A percentile compares a stretch with the other conserved stretches of the same genome.
phyloP scores from a whole-genome alignment of 495 filamentous ascomycete genomes.

The Cercophora newfieldiana region DNA sequence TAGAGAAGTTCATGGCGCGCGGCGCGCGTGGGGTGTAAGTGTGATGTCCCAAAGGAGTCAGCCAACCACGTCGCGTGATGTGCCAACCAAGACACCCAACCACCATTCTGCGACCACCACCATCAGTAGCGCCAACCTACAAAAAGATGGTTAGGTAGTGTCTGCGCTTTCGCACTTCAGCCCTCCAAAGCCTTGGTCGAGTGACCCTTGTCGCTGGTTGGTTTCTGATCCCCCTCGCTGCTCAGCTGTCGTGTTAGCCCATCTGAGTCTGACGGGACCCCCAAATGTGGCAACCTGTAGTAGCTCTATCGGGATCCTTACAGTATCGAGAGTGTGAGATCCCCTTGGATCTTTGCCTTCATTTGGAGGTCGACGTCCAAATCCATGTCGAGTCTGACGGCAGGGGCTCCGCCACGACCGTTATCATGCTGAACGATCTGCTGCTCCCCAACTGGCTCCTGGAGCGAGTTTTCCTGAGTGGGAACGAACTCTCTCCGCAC shows the following conservation, averaged over 20 bases:
- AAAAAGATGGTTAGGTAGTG: no score
- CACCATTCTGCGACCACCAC: background rate
- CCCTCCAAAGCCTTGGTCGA: background rate
- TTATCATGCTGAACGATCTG: background rate
- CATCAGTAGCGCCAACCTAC: background rate
- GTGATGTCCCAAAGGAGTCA: conserved; percentile 3
- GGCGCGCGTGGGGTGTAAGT: conserved; percentile 10
- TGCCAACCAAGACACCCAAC: conserved; percentile 4
- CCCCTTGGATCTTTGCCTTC: conserved; percentile 31
- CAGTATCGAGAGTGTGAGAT: conserved; percentile 29
- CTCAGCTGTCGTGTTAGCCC: background rate
- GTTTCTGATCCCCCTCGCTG: conserved; percentile 7
- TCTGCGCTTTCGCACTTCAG: background rate
- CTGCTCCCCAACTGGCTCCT: background rate
- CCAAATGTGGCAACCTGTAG: background rate
- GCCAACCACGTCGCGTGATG: conserved; percentile 13
- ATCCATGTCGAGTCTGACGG: conserved; percentile 32
- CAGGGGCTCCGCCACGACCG: conserved; percentile 25
- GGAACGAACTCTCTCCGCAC: background rate
- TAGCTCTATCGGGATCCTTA: conserved; percentile 4
- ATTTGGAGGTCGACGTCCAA: conserved; percentile 34
- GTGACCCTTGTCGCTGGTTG: background rate
- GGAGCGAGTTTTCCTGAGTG: background rate
- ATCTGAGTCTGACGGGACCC: background rate
- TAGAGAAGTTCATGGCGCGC: background rate